Percentiles rank a stretch among this genome's conserved stretches.
Evolutionary conservation across 78 protist species (phyloP).

Genomic region (slime mould (Dictyostelium discoideum)): DNA sequence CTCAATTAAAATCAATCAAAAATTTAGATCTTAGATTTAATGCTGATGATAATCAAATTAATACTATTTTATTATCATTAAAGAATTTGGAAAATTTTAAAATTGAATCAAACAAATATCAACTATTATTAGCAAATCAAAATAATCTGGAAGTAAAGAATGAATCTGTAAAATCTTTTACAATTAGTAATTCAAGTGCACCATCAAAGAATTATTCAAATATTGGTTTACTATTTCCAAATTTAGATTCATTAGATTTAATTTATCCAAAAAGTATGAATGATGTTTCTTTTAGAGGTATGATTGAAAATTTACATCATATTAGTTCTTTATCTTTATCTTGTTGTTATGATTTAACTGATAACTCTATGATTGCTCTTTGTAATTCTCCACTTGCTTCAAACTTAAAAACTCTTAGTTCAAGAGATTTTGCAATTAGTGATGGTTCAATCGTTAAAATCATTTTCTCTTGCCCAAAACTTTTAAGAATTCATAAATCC

Average conservation of each 20-base stretch:
- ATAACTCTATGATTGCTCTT: slow-evolving; percentile 5
- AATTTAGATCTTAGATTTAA: slow-evolving; percentile 7
- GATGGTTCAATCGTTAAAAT: slow-evolving; percentile 33
- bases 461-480: not conserved
- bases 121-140: not conserved
- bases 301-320: not conserved
- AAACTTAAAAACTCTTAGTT: not conserved
- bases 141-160: not conserved
- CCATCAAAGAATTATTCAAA: not conserved
- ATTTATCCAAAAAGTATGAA: not conserved
- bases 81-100: not conserved
- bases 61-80: not conserved
- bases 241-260: not conserved
- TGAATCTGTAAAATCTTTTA: not conserved
- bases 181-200: not conserved
- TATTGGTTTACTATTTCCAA: slow-evolving; percentile 28
- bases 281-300: slow-evolving; percentile 12
- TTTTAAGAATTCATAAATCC: not conserved
- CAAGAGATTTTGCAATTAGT: not conserved
- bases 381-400: not conserved
- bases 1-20: not conserved
- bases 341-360: slow-evolving; percentile 16
- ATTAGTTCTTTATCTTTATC: not conserved
- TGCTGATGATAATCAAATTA: not conserved
- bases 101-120: slow-evolving; percentile 10